Percentiles rank a stretch among this genome's conserved stretches.
Evolutionary conservation across 2,329 filamentous ascomycete species (phyloP).

Genomic region (Talaromyces atroroseus): DNA sequence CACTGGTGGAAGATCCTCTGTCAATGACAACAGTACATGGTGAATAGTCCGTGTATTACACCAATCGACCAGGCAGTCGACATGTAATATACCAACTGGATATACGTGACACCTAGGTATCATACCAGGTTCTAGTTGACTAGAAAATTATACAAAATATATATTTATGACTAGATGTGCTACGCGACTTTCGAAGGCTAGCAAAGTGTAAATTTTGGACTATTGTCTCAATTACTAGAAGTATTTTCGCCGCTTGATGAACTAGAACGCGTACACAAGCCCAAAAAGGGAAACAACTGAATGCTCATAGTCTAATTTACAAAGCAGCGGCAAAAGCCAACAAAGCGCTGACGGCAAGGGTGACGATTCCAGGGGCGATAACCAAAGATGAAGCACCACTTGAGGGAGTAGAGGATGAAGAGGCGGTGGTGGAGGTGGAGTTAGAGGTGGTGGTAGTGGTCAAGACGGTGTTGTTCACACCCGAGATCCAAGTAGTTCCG

Average conservation of each 20-base stretch:
- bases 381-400: constrained; percentile 15
- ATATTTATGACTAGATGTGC: not conserved
- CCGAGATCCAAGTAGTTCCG: constrained; percentile 13
- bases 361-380: not conserved
- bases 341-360: constrained; percentile 6
- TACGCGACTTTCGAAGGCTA: not conserved
- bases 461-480: constrained; percentile 13
- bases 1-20: not conserved
- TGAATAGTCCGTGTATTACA: too few relatives aligned
- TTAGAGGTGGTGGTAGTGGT: constrained; percentile 13
- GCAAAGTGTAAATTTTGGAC: not conserved
- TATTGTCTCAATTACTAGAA: not conserved
- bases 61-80: not conserved
- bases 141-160: not conserved
- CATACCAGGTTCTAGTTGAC: too few relatives aligned
- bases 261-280: not conserved
- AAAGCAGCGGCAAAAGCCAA: constrained; percentile 2
- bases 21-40: too few relatives aligned
- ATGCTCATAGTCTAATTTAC: constrained; percentile 3
- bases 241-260: not conserved
- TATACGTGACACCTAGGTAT: not conserved
- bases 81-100: not conserved
- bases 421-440: constrained; percentile 15
- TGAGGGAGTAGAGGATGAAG: constrained; percentile 14
- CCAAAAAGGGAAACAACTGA: not conserved